phyloP scores from a whole-genome alignment of 139 green algal genomes.

The Tetradesmus lagerheimii region DNA sequence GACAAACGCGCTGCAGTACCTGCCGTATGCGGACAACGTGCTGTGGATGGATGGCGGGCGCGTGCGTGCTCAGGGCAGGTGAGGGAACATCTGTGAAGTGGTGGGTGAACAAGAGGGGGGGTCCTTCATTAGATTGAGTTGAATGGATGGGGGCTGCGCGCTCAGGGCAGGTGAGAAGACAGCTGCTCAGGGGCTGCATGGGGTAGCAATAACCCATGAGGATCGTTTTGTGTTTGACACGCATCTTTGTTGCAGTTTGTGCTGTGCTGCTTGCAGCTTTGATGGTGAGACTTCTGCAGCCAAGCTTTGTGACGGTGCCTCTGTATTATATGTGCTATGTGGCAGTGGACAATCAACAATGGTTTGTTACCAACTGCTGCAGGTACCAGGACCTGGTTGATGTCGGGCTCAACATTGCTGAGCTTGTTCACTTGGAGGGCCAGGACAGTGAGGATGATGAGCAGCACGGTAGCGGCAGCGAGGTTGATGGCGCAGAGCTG shows the following conservation, averaged over 20 bases:
- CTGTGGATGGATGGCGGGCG: constrained; percentile 79
- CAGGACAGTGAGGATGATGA: constrained; percentile 55
- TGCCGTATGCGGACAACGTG: constrained; percentile 79
- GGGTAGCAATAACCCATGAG: too few relatives aligned
- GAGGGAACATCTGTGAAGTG: neutral
- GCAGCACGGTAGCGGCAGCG: neutral
- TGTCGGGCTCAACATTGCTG: constrained; percentile 63
- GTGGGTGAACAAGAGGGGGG: too few relatives aligned
- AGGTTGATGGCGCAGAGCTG: neutral
- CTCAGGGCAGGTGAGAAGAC: too few relatives aligned
- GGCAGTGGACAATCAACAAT: neutral
- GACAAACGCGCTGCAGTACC: constrained; percentile 92
- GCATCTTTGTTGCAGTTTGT: too few relatives aligned
- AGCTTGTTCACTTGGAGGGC: constrained; percentile 66
- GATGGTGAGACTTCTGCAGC: too few relatives aligned
- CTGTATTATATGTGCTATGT: too few relatives aligned
- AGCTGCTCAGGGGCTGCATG: too few relatives aligned
- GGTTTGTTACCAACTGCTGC: neutral
- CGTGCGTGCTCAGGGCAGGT: constrained; percentile 54
- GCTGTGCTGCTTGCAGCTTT: too few relatives aligned
- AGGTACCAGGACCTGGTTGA: constrained; percentile 77
- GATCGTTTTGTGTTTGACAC: too few relatives aligned
- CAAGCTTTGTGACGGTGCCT: too few relatives aligned
- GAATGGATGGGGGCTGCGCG: too few relatives aligned
- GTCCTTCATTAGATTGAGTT: too few relatives aligned